Base-by-base conservation (phyloP, 169 alveolate species). In the Cryptosporidium bovis region DNA sequence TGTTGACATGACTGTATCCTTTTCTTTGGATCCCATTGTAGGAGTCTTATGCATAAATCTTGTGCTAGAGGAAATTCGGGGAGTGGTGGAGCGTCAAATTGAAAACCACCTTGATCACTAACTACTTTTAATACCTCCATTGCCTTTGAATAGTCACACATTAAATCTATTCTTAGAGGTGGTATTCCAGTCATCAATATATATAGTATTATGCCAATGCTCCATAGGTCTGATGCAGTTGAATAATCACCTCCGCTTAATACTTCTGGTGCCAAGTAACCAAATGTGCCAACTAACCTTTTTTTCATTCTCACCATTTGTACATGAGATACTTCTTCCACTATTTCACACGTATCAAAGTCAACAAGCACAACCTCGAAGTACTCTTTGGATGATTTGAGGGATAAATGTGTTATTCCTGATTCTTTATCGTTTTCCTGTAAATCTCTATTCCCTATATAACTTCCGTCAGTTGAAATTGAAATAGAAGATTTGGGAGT, bases 171-270 rank as follows among this genome's bases (percentile, higher is more conserved):
- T 33, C 97, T 93, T n/a, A 94, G 90, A 27, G 98, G 98, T 5
- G 98, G 97, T 15, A 94, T 90, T 1, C 98, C 98, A 48, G 97
- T 95, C 96, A 95, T 95, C 15, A 95, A 85, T 51, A 95, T 95
- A 82, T 94, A 95, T 24, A 95, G 91, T 34, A 95, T 95, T 33
- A 95, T 92, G 66, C 98, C 98, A 2, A 95, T 93, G 50, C 96
- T 91, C 98, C 98, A 95, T 90, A 95, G 82, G 82, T 95, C 98
- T 5, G 97, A 94, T 44, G 94, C 94, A 31, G 94, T 58, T 15
- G 97, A 82, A 83, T 92, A 92, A n/a, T 91, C 96, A 71, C 93
- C 94, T 29, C 95, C 95, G 71, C 93, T 91, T 51, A 94, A 82
- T 50, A 94, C 93, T 83, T 90, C 92, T 16, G 94, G 93, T 15